Conservation (phyloP, 768 basidiomycete genomes). For the Leccinum longicurvipes region DNA sequence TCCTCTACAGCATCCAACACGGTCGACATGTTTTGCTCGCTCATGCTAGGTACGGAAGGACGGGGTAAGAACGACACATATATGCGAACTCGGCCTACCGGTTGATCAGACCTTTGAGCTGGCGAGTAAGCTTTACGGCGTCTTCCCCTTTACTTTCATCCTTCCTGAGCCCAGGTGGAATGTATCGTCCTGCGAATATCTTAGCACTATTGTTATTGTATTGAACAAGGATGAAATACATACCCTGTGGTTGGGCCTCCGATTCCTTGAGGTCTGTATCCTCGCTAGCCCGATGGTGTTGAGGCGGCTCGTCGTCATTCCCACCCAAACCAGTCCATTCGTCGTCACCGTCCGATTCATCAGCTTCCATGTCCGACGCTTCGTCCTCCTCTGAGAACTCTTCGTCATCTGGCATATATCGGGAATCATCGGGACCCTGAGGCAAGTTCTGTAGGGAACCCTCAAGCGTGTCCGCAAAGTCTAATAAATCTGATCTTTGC, state of each 20-base stretch:
- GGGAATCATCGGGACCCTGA: background rate
- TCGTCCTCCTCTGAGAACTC: slow-evolving; percentile 2
- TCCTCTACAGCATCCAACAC: slow-evolving; percentile 74
- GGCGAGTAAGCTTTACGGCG: slow-evolving; percentile 59
- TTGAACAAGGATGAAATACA: slow-evolving; percentile 2
- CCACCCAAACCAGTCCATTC: slow-evolving; percentile 40
- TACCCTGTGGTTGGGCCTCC: slow-evolving; percentile 10
- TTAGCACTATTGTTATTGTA: background rate
- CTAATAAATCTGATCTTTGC: slow-evolving; percentile 47
- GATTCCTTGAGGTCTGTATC: background rate
- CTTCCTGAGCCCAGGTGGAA: slow-evolving; percentile 79
- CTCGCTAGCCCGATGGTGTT: background rate
- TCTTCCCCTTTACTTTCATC: slow-evolving; percentile 37
- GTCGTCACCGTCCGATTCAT: slow-evolving; percentile 22
- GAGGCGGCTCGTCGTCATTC: background rate
- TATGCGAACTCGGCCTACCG: slow-evolving; percentile 43
- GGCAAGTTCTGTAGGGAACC: background rate
- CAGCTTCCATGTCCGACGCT: slow-evolving; percentile 19
- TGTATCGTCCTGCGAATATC: slow-evolving; percentile 47
- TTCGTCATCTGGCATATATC: background rate
- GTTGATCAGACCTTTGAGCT: slow-evolving; percentile 86
- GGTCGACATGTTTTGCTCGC: slow-evolving; percentile 80
- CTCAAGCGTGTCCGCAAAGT: slow-evolving; percentile 40
- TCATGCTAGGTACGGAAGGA: slow-evolving; percentile 55
- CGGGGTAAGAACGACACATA: background rate